Conservation (phyloP, 208 protist species). For the Acanthamoeba quina region DNA sequence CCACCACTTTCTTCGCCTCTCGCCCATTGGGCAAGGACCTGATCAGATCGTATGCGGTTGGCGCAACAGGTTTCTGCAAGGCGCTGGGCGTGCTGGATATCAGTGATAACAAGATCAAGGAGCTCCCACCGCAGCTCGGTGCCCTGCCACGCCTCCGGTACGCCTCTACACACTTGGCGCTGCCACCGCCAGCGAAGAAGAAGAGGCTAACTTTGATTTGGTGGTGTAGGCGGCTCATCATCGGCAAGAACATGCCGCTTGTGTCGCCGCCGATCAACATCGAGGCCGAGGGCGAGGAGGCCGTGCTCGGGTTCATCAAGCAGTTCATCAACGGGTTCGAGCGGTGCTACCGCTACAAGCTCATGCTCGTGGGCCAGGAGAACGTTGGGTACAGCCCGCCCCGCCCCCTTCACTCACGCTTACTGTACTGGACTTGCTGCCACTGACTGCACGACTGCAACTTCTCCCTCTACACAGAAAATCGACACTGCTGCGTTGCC, state of each 20-base stretch:
- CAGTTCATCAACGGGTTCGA: slow-evolving; percentile 57
- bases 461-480: background rate
- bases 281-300: slow-evolving; percentile 31
- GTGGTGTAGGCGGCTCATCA: slow-evolving; percentile 10
- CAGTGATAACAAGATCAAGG: slow-evolving; percentile 61
- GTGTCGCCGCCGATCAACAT: slow-evolving; percentile 47
- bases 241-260: slow-evolving; percentile 38
- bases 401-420: background rate
- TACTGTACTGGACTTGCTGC: background rate
- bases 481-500: background rate
- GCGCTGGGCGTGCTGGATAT: slow-evolving; percentile 30
- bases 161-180: background rate
- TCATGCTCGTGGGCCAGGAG: slow-evolving; percentile 75
- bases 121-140: slow-evolving; percentile 50
- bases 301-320: slow-evolving; percentile 40
- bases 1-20: no score
- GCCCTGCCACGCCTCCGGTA: slow-evolving; percentile 22
- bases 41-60: background rate
- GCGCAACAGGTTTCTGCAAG: background rate
- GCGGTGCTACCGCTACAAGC: slow-evolving; percentile 69
- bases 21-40: background rate
- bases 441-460: background rate
- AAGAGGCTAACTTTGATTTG: background rate
- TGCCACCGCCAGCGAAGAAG: background rate
- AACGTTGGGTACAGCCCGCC: slow-evolving; percentile 44